Percentiles rank a stretch among this genome's conserved stretches.
These are phyloP conservation scores for Peronosclerospora sorghi DNA, from an alignment of 352 stramenopile genomes.

Conservation along the genomic window DNA sequence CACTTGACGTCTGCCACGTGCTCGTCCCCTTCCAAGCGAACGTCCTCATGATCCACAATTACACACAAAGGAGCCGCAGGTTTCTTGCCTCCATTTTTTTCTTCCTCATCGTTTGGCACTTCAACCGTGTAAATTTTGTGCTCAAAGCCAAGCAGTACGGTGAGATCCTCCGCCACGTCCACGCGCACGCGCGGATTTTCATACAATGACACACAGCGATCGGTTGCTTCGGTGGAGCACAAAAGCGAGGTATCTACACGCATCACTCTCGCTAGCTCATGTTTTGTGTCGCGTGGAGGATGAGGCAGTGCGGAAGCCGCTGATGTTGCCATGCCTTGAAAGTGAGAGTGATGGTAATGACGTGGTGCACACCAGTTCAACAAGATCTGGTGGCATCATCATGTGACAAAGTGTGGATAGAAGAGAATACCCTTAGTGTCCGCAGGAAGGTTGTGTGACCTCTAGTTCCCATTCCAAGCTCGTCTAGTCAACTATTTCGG, in stretches of 20 bases:
- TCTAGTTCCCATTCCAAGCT: constrained; percentile 10
- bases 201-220: constrained; percentile 24
- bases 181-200: constrained; percentile 30
- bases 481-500: constrained; percentile 4
- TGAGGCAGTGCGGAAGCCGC: constrained; percentile 2
- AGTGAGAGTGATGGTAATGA: constrained; percentile 6
- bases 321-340: constrained; percentile 10
- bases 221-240: neutral
- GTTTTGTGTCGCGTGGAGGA: neutral
- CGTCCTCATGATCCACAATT: constrained; percentile 17
- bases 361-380: neutral
- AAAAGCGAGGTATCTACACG: constrained; percentile 17
- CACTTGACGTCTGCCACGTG: constrained; percentile 54
- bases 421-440: neutral
- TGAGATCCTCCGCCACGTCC: constrained; percentile 40
- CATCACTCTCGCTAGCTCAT: constrained; percentile 14
- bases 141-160: constrained; percentile 34
- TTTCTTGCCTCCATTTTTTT: constrained; percentile 3
- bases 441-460: neutral
- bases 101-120: constrained; percentile 12
- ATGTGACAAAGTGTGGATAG: neutral
- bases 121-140: constrained; percentile 25
- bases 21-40: constrained; percentile 36
- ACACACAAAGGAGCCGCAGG: constrained; percentile 5
- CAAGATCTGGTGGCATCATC: constrained; percentile 10